phyloP scores from a whole-genome alignment of 139 green algal genomes.

The Yamagishiella unicocca region DNA sequence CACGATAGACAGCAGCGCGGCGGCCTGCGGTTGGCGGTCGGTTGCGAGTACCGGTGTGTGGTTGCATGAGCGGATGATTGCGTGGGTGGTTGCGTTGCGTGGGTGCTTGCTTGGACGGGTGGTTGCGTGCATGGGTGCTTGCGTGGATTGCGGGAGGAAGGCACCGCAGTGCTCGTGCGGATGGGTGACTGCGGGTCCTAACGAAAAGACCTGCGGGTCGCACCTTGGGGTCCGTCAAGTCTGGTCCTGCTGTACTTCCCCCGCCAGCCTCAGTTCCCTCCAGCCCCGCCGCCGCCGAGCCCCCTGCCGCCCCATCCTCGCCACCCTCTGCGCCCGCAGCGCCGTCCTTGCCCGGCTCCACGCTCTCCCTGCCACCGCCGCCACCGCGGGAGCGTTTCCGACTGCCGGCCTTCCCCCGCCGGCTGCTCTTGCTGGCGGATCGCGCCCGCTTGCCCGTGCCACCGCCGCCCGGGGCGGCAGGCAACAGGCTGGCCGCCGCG shows the following conservation, averaged over 20 bases:
- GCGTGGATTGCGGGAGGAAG: too few species aligned
- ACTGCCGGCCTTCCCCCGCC: neutral
- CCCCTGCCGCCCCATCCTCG: neutral
- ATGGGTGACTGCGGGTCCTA: neutral
- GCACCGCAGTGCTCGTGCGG: neutral
- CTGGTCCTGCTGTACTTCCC: neutral
- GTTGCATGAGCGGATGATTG: too few species aligned
- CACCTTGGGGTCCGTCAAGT: neutral
- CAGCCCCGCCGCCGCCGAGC: neutral
- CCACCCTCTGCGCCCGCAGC: neutral
- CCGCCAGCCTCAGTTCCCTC: neutral
- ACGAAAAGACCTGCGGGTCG: neutral
- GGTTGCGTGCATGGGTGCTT: too few species aligned
- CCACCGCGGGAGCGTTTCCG: neutral
- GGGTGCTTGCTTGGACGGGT: too few species aligned
- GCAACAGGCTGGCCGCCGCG: neutral
- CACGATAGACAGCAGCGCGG: slow-evolving; percentile 10
- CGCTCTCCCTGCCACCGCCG: neutral
- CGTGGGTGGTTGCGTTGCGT: too few species aligned
- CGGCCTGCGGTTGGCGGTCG: too few species aligned
- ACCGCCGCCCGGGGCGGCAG: neutral
- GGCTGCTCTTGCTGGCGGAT: neutral
- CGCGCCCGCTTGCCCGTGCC: neutral
- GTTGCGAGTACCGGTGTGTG: too few species aligned
- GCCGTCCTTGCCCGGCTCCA: neutral